Conservation (phyloP, 2,329 filamentous ascomycete genomes). For the Aspergillus sp. region DNA sequence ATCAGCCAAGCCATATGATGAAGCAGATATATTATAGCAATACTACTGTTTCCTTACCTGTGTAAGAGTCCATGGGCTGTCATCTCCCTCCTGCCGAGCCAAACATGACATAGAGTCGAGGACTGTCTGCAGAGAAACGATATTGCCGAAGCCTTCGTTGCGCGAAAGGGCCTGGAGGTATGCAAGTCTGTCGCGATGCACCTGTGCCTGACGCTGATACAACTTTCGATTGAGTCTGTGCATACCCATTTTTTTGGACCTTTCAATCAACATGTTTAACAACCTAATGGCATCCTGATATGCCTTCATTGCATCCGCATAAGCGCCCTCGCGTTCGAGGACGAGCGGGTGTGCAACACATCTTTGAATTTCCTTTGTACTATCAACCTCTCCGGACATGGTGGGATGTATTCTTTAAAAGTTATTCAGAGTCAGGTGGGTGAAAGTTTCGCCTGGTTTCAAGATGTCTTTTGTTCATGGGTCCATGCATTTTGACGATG, state of each 20-base stretch:
- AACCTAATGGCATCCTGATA: slow-evolving; percentile 11
- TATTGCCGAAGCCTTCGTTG: slow-evolving; percentile 11
- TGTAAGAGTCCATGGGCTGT: slow-evolving; percentile 10
- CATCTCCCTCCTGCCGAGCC: neutral
- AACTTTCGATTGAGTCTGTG: slow-evolving; percentile 16
- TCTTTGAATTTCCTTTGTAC: neutral
- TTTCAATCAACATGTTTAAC: slow-evolving; percentile 2
- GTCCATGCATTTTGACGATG: neutral
- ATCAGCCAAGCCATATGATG: neutral
- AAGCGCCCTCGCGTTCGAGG: slow-evolving; percentile 12
- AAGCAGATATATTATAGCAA: neutral
- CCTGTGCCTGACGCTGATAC: slow-evolving; percentile 16
- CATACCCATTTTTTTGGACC: slow-evolving; percentile 12
- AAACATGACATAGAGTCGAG: slow-evolving; percentile 11
- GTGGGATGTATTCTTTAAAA: neutral
- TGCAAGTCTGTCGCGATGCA: slow-evolving; percentile 14
- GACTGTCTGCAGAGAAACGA: slow-evolving; percentile 11
- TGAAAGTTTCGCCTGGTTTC: neutral
- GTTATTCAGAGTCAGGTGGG: neutral
- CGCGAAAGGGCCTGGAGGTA: slow-evolving; percentile 11
- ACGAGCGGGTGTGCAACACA: neutral
- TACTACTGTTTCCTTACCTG: neutral
- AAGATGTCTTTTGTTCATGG: neutral
- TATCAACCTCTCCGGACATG: neutral
- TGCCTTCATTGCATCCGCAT: slow-evolving; percentile 11